A percentile compares a stretch with the other conserved stretches of the same genome.
Conservation (phyloP, 2,329 filamentous ascomycete species). For the Colletotrichum navitas region DNA sequence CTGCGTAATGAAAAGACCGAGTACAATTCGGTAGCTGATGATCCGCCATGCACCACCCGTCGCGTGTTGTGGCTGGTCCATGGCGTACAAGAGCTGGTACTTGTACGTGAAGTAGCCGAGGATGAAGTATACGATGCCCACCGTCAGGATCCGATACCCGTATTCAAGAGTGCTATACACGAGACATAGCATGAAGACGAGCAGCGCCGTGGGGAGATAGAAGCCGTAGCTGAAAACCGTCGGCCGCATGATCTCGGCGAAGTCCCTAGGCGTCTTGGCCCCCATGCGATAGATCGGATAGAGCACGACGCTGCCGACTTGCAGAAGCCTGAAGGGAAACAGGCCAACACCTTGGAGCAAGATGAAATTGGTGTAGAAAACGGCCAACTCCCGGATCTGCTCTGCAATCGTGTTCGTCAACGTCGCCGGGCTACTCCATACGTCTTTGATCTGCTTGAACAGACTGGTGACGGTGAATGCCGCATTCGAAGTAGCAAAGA, state of each 20-base stretch:
- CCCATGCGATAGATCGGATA: constrained; percentile 84
- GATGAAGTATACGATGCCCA: constrained; percentile 85
- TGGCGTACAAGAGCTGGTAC: constrained; percentile 96
- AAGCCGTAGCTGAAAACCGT: constrained; percentile 96
- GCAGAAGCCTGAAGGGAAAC: constrained; percentile 90
- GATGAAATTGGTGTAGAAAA: constrained; percentile 95
- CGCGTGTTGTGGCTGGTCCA: constrained; percentile 96
- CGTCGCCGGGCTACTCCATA: constrained; percentile 81
- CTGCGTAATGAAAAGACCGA: constrained; percentile 91
- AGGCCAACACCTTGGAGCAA: constrained; percentile 94
- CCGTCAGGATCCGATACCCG: constrained; percentile 84
- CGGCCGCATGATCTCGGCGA: constrained; percentile 83
- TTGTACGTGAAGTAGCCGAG: constrained; percentile 93
- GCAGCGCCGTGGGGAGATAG: constrained; percentile 90
- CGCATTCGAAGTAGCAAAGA: constrained; percentile 91
- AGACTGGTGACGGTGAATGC: constrained; percentile 85
- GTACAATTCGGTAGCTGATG: constrained; percentile 91
- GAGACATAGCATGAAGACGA: constrained; percentile 94
- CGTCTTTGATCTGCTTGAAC: constrained; percentile 77
- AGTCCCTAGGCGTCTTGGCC: constrained; percentile 91
- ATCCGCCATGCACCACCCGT: constrained; percentile 96
- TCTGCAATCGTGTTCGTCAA: constrained; percentile 81
- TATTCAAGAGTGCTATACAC: constrained; percentile 90
- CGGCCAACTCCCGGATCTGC: constrained; percentile 79
- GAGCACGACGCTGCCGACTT: constrained; percentile 86